A percentile compares a stretch with the other conserved stretches of the same genome.
These are phyloP conservation scores for Aciculosporium take DNA, from an alignment of 2,329 filamentous ascomycete genomes.

Conservation along the genomic window DNA sequence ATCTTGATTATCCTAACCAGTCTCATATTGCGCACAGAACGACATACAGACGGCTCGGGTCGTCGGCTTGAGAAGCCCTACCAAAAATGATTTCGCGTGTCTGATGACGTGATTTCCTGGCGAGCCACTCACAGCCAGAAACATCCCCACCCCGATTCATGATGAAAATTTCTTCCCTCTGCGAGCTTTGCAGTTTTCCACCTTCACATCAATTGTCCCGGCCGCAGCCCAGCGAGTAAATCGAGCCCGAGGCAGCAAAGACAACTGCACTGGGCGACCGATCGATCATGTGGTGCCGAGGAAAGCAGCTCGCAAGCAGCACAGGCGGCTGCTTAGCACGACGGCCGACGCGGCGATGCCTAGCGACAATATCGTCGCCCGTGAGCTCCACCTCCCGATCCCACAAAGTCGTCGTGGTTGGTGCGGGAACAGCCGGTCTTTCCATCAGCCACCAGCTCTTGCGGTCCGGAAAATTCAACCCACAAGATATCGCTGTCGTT, in stretches of 20 bases:
- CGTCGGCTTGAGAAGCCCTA: no score
- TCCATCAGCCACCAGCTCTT: conserved; percentile 55
- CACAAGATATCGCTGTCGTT: conserved; percentile 48
- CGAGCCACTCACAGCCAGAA: not conserved
- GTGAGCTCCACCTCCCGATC: conserved; percentile 17
- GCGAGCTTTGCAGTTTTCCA: no score
- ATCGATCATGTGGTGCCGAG: not conserved
- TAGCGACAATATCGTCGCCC: conserved; percentile 15
- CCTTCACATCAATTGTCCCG: no score
- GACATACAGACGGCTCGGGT: no score
- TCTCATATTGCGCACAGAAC: no score
- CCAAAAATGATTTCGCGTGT: not conserved
- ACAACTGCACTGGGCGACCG: no score
- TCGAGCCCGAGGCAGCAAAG: not conserved
- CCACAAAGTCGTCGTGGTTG: conserved; percentile 54
- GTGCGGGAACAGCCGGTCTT: conserved; percentile 51
- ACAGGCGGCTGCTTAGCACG: not conserved
- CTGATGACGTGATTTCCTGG: conserved; percentile 1
- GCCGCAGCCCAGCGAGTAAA: not conserved
- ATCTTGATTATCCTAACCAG: not conserved
- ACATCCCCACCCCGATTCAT: no score
- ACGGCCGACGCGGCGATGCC: not conserved
- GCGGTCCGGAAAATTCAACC: conserved; percentile 37
- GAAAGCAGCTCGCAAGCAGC: not conserved
- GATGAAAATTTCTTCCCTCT: no score